Percentiles rank a stretch among this genome's conserved stretches.
phyloP scores from a whole-genome alignment of 345 rosid genomes.

The Brassica nigra region DNA sequence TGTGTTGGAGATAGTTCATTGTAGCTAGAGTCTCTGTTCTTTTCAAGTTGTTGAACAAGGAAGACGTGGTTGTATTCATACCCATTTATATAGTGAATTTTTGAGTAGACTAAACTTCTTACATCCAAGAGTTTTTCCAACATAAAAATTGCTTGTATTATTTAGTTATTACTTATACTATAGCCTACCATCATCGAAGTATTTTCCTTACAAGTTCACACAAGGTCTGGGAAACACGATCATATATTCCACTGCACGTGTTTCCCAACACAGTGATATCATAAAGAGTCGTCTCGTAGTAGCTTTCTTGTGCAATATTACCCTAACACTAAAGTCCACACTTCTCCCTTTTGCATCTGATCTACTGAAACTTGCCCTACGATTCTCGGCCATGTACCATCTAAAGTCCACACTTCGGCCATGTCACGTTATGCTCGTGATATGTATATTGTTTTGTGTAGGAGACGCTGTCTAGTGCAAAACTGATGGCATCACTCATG shows the following conservation, averaged over 20 bases:
- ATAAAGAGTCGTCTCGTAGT: no score
- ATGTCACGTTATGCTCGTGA: constrained; percentile 18
- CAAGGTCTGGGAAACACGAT: no score
- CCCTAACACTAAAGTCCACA: constrained; percentile 55
- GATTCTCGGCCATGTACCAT: no score
- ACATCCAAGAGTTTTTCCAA: neutral
- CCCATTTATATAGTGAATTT: neutral
- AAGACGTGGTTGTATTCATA: neutral
- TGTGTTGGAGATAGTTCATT: neutral
- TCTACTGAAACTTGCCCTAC: constrained; percentile 66
- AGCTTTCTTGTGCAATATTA: no score
- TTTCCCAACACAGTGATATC: no score
- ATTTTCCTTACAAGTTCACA: no score
- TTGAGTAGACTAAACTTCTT: neutral
- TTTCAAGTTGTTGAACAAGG: neutral
- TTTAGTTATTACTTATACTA: no score
- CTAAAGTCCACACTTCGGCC: constrained; percentile 72
- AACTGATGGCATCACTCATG: constrained; percentile 82
- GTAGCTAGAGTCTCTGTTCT: neutral
- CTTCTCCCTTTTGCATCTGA: constrained; percentile 64
- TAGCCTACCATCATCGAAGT: no score
- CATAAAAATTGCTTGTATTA: no score
- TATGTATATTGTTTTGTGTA: constrained; percentile 30
- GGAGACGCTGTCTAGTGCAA: constrained; percentile 84
- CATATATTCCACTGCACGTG: no score